Percentiles rank a stretch among this genome's conserved stretches.
Conservation (phyloP, 768 basidiomycete species). For the Tricholoma hemisulphureum region DNA sequence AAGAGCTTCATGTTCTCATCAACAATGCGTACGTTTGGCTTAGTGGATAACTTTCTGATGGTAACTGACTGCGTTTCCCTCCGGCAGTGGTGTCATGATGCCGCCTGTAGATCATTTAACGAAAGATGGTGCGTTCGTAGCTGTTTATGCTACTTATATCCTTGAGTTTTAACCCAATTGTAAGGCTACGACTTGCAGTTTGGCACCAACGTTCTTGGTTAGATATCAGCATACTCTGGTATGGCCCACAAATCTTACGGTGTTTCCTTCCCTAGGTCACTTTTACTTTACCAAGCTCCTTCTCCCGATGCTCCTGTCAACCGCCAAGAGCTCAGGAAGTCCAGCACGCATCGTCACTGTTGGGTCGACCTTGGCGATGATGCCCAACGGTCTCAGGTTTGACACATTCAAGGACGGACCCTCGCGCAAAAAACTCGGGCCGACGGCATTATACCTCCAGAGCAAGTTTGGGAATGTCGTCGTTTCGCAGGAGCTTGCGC, state of each 20-base stretch:
- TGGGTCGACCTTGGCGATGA: conserved; percentile 32
- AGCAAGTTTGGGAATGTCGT: conserved; percentile 39
- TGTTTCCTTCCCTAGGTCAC: conserved; percentile 30
- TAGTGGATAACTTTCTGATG: not conserved
- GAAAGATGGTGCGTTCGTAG: conserved; percentile 1
- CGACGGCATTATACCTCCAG: conserved; percentile 26
- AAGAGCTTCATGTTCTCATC: not conserved
- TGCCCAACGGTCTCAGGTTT: conserved; percentile 30
- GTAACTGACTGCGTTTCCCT: not conserved
- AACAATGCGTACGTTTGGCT: not conserved
- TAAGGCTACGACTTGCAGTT: conserved; percentile 60
- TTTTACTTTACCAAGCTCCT: conserved; percentile 47
- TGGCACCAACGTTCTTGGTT: conserved; percentile 53
- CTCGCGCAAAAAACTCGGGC: conserved; percentile 22
- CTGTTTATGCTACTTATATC: no score
- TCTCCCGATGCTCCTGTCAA: conserved; percentile 38
- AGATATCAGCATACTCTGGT: not conserved
- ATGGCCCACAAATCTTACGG: not conserved
- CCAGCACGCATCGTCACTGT: conserved; percentile 43
- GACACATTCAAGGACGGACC: conserved; percentile 42
- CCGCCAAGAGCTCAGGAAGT: conserved; percentile 34
- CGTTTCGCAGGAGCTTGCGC: conserved; percentile 37
- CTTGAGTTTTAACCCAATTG: not conserved
- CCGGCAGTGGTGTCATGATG: conserved; percentile 43
- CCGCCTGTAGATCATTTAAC: conserved; percentile 46